These are phyloP conservation scores for Magnusiomyces suaveolens DNA, from an alignment of 1,139 yeast species.

Conservation along the genomic window DNA sequence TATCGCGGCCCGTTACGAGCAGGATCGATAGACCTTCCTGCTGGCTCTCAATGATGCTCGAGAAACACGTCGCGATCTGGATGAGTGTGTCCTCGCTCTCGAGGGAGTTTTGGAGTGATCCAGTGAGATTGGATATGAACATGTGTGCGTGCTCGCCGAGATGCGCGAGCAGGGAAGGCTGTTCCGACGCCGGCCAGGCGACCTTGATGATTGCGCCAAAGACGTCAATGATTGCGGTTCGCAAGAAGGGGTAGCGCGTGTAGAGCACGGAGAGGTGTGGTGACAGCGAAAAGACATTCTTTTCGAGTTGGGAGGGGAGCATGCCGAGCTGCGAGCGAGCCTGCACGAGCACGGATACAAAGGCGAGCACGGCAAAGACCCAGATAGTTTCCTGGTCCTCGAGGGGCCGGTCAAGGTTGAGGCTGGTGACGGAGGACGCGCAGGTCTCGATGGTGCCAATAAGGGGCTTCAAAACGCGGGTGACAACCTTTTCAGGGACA, in stretches of 20 bases:
- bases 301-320: conserved; percentile 51
- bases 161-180: conserved; percentile 75
- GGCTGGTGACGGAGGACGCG: conserved; percentile 33
- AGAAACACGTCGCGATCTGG: conserved; percentile 45
- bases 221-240: conserved; percentile 47
- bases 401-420: conserved; percentile 37
- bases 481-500: conserved; percentile 41
- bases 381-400: conserved; percentile 27
- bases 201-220: conserved; percentile 55
- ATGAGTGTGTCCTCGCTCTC: conserved; percentile 50
- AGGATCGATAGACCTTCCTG: conserved; percentile 83
- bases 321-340: conserved; percentile 45
- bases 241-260: conserved; percentile 40
- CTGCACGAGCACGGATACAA: conserved; percentile 41
- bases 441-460: conserved; percentile 43
- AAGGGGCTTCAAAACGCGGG: conserved; percentile 51
- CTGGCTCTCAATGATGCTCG: conserved; percentile 65
- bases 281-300: conserved; percentile 45
- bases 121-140: conserved; percentile 48
- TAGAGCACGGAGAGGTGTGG: conserved; percentile 55
- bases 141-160: conserved; percentile 58
- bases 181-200: conserved; percentile 44
- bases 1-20: conserved; percentile 63
- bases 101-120: conserved; percentile 52
- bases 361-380: conserved; percentile 33